Percentiles rank a stretch among this genome's conserved stretches.
These are phyloP conservation scores for Opeltia flavorubescens DNA, from an alignment of 495 filamentous ascomycete species.

Conservation along the genomic window DNA sequence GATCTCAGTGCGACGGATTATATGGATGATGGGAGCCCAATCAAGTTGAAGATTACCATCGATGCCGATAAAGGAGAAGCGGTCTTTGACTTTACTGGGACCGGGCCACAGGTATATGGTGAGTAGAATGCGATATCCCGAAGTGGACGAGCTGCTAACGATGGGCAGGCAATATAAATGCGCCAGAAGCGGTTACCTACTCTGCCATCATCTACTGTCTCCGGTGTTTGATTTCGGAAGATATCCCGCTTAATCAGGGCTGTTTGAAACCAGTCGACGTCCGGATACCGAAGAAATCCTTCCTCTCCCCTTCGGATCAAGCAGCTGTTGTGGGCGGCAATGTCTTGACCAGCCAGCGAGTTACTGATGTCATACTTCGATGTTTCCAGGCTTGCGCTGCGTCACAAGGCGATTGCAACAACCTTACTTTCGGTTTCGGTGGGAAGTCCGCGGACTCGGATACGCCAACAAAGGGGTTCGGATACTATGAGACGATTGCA, in stretches of 20 bases:
- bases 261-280: slow-evolving; percentile 82
- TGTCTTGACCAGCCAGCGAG: slow-evolving; percentile 79
- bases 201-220: slow-evolving; percentile 95
- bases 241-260: slow-evolving; percentile 94
- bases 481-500: slow-evolving; percentile 81
- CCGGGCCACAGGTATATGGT: slow-evolving; percentile 84
- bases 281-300: slow-evolving; percentile 64
- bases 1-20: slow-evolving; percentile 64
- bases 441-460: slow-evolving; percentile 14
- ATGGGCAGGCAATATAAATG: slow-evolving; percentile 63
- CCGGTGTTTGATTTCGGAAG: slow-evolving; percentile 78
- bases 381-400: slow-evolving; percentile 86
- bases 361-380: slow-evolving; percentile 66
- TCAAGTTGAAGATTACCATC: slow-evolving; percentile 72
- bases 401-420: slow-evolving; percentile 87
- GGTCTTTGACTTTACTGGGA: slow-evolving; percentile 80
- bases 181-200: slow-evolving; percentile 86
- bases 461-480: slow-evolving; percentile 81
- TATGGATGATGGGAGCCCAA: slow-evolving; percentile 91
- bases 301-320: slow-evolving; percentile 73
- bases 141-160: not conserved
- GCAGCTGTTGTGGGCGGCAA: slow-evolving; percentile 95
- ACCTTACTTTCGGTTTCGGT: slow-evolving; percentile 41
- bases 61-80: slow-evolving; percentile 72
- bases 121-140: slow-evolving; percentile 3